Conservation (phyloP, 2,329 filamentous ascomycete genomes). For the Rutstroemia sydowiana region DNA sequence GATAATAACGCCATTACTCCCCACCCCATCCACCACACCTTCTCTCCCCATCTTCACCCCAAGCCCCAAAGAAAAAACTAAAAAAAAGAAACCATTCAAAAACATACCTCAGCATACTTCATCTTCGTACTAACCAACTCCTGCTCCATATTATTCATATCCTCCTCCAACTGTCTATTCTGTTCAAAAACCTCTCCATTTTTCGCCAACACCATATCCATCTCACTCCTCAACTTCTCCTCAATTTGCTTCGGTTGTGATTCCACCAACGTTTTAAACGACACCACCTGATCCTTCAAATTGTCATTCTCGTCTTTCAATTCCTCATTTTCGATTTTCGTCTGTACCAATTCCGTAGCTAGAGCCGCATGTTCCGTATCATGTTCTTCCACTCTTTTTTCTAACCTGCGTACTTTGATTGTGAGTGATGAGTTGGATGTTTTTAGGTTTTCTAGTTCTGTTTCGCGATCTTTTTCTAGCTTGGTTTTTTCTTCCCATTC, state of each 20-base stretch:
- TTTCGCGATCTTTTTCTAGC: slow-evolving; percentile 73
- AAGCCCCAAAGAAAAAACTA: not conserved
- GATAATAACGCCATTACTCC: not conserved
- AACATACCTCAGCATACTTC: slow-evolving; percentile 86
- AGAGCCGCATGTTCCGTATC: slow-evolving; percentile 87
- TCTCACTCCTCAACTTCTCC: slow-evolving; percentile 70
- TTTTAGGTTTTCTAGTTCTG: slow-evolving; percentile 69
- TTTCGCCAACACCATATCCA: slow-evolving; percentile 84
- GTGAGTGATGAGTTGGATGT: slow-evolving; percentile 59
- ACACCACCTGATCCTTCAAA: slow-evolving; percentile 74
- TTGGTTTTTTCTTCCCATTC: slow-evolving; percentile 93
- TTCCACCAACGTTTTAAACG: slow-evolving; percentile 80
- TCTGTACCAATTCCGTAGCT: slow-evolving; percentile 82
- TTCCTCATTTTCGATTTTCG: slow-evolving; percentile 90
- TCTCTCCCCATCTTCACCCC: not conserved
- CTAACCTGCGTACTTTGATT: slow-evolving; percentile 73
- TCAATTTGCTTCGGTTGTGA: slow-evolving; percentile 87
- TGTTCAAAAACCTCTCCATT: slow-evolving; percentile 93
- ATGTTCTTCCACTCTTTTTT: slow-evolving; percentile 79
- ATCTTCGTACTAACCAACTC: slow-evolving; percentile 90
- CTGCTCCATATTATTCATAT: slow-evolving; percentile 85
- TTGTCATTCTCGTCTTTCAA: slow-evolving; percentile 85
- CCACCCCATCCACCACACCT: not conserved
- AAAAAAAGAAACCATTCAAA: slow-evolving; percentile 1
- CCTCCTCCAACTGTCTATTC: slow-evolving; percentile 81